phyloP scores from a whole-genome alignment of 305 asterid genomes.

The Rubia peregrina region DNA sequence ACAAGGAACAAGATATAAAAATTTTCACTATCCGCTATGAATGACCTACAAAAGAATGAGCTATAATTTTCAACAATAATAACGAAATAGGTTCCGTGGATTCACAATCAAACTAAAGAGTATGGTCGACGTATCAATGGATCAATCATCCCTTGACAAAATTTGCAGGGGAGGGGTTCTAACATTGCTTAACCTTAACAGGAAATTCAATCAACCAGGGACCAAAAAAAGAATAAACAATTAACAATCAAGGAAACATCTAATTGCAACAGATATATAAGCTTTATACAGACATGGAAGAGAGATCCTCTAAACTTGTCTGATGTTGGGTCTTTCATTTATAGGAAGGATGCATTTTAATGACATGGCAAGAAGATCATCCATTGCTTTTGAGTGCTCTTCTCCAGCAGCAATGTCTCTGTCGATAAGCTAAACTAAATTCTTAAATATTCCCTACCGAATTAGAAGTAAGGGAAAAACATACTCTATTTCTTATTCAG shows the following conservation, averaged over 20 bases:
- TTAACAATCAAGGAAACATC: constrained; percentile 44
- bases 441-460: too few species aligned
- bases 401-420: constrained; percentile 79
- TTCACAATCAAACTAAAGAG: constrained; percentile 28
- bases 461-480: too few species aligned
- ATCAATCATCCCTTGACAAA: constrained; percentile 84
- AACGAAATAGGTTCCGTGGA: constrained; percentile 12
- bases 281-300: constrained; percentile 61
- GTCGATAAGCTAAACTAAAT: constrained; percentile 79
- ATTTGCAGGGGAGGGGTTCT: constrained; percentile 48
- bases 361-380: constrained; percentile 64
- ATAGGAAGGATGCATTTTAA: constrained; percentile 78
- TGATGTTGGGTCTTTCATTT: constrained; percentile 77
- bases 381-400: constrained; percentile 65
- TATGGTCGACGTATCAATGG: constrained; percentile 53
- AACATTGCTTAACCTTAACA: constrained; percentile 45
- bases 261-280: constrained; percentile 55
- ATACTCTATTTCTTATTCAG: too few species aligned
- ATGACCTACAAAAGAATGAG: constrained; percentile 14
- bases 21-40: constrained; percentile 9
- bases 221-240: constrained; percentile 17
- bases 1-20: constrained; percentile 3
- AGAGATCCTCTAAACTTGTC: constrained; percentile 67
- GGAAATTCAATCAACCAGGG: constrained; percentile 40
- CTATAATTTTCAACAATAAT: constrained; percentile 17